Evolutionary conservation across 306 rosid genomes (phyloP).

Genomic region (Inga oerstediana): DNA sequence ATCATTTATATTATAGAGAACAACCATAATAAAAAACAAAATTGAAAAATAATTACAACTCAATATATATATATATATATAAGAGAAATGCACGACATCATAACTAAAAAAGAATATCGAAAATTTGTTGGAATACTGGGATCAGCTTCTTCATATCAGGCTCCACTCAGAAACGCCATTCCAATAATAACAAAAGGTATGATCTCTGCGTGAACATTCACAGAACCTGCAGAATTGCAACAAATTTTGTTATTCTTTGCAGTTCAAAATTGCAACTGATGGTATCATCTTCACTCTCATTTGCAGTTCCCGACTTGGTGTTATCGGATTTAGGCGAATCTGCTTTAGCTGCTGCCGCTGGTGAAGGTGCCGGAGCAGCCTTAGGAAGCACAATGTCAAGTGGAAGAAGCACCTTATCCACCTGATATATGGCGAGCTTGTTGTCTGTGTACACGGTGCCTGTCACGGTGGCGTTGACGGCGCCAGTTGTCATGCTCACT

Average conservation of each 20-base stretch:
- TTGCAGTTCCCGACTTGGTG: conserved; percentile 17
- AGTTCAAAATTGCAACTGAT: no score
- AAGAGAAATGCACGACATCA: no score
- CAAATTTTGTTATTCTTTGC: no score
- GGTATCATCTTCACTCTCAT: conserved; percentile 15
- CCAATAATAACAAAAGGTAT: conserved; percentile 30
- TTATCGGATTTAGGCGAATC: conserved; percentile 37
- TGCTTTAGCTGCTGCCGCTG: conserved; percentile 28
- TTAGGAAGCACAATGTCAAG: conserved; percentile 60
- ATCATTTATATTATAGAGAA: no score
- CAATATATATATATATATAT: no score
- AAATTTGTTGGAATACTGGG: no score
- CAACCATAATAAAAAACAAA: no score
- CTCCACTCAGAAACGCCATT: conserved; percentile 14
- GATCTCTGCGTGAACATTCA: background rate
- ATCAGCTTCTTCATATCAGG: no score
- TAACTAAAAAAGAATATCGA: no score
- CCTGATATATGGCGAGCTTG: conserved; percentile 48
- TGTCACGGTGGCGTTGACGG: conserved; percentile 60
- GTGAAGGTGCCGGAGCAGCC: conserved; percentile 58
- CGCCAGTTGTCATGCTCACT: conserved; percentile 68
- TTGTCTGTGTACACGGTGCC: conserved; percentile 59
- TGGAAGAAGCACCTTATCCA: conserved; percentile 72
- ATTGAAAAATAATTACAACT: no score
- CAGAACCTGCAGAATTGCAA: conserved; percentile 24